These are phyloP conservation scores for Sparassis latifolia DNA, from an alignment of 1,284 basidiomycete genomes.

Conservation along the genomic window DNA sequence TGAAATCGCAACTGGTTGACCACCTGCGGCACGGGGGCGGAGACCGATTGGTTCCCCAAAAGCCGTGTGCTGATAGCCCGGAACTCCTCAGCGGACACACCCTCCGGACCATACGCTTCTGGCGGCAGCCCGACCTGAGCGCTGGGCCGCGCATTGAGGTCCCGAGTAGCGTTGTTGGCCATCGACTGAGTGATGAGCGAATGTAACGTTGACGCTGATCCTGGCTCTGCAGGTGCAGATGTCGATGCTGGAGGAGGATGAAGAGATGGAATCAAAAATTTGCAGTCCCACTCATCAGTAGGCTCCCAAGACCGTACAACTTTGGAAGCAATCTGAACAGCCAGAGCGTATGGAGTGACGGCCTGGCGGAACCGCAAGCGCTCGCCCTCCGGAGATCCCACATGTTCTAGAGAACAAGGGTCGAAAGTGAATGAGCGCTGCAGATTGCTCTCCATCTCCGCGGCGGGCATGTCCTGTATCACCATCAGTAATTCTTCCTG, in stretches of 20 bases:
- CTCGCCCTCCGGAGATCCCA: conserved; percentile 4
- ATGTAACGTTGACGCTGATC: conserved; percentile 10
- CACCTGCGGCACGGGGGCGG: conserved; percentile 16
- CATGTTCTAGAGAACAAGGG: conserved; percentile 27
- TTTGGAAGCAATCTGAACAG: conserved; percentile 57
- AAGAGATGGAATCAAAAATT: conserved; percentile 31
- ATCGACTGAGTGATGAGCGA: conserved; percentile 17
- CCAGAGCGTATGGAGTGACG: conserved; percentile 55
- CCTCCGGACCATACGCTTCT: conserved; percentile 3
- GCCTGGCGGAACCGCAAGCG: conserved; percentile 34
- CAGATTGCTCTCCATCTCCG: conserved; percentile 38
- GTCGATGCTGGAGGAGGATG: conserved; percentile 16
- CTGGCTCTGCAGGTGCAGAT: conserved; percentile 11
- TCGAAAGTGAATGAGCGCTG: conserved; percentile 40
- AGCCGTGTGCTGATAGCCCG: conserved; percentile 9
- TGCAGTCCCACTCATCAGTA: conserved; percentile 66
- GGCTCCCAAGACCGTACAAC: conserved; percentile 58
- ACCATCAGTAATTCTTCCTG: conserved; percentile 23
- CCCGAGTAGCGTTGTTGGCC: conserved; percentile 12
- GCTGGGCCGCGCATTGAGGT: not conserved
- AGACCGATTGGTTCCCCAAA: conserved; percentile 7
- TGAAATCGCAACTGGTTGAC: conserved; percentile 57
- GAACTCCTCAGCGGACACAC: conserved; percentile 3
- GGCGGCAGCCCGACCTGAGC: not conserved
- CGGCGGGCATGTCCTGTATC: conserved; percentile 28